Evolutionary conservation across 306 rosid genomes (phyloP).

Genomic region (Delonix regia): DNA sequence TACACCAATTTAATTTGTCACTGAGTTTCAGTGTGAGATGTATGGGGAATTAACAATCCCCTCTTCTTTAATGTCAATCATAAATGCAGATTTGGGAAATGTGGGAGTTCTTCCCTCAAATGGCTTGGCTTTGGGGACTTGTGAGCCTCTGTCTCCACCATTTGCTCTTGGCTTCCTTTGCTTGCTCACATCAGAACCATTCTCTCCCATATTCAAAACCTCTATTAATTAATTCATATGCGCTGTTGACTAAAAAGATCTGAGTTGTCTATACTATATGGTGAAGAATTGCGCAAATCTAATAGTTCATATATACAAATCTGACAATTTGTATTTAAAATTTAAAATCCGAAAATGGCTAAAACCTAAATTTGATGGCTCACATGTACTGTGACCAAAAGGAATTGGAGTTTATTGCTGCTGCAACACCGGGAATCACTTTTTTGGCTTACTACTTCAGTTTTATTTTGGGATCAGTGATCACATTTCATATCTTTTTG

Average conservation of each 20-base stretch:
- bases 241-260: too few species aligned
- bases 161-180: slow-evolving; percentile 26
- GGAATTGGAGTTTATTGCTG: slow-evolving; percentile 27
- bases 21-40: slow-evolving; percentile 35
- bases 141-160: not conserved
- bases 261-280: too few species aligned
- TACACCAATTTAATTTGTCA: not conserved
- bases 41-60: slow-evolving; percentile 50
- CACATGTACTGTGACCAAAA: slow-evolving; percentile 46
- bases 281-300: too few species aligned
- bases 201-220: slow-evolving; percentile 36
- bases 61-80: slow-evolving; percentile 33
- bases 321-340: too few species aligned
- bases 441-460: not conserved
- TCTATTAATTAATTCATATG: too few species aligned
- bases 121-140: slow-evolving; percentile 38
- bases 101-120: slow-evolving; percentile 40
- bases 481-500: not conserved
- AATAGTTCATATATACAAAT: too few species aligned
- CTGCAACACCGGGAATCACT: not conserved
- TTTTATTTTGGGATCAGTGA: not conserved
- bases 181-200: slow-evolving; percentile 32
- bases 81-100: slow-evolving; percentile 52
- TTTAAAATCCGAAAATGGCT: too few species aligned
- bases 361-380: too few species aligned